phyloP scores from a whole-genome alignment of 2,329 filamentous ascomycete species.

The Pseudonectria foliicola region DNA sequence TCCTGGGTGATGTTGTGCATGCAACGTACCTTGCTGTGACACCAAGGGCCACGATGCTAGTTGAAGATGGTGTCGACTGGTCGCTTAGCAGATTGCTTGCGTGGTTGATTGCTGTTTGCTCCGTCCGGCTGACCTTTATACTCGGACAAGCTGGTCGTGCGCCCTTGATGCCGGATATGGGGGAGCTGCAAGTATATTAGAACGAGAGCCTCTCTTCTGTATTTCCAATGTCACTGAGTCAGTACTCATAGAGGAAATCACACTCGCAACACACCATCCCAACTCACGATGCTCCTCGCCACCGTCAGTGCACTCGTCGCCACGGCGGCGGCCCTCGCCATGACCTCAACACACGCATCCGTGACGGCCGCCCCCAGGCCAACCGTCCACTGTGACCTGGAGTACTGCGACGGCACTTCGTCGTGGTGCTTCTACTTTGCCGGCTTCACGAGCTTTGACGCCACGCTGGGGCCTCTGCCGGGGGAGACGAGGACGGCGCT shows the following conservation, averaged over 20 bases:
- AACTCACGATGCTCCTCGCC: background rate
- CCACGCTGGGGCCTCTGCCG: constrained; percentile 26
- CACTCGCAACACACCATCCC: background rate
- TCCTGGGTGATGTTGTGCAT: no score
- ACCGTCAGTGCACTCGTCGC: background rate
- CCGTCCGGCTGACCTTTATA: no score
- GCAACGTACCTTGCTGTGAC: no score
- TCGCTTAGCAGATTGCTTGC: no score
- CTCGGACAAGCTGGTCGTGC: no score
- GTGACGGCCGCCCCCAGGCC: constrained; percentile 7
- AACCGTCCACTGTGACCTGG: constrained; percentile 25
- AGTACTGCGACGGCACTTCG: constrained; percentile 27
- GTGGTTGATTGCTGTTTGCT: no score
- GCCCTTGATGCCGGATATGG: no score
- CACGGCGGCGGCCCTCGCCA: background rate
- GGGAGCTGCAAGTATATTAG: no score
- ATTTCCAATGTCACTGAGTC: no score
- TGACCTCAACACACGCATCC: background rate
- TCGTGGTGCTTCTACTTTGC: constrained; percentile 34
- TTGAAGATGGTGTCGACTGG: no score
- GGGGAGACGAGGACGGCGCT: constrained; percentile 29
- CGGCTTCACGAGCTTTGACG: constrained; percentile 30
- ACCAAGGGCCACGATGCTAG: no score
- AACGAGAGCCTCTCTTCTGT: no score
- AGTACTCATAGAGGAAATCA: background rate